Evolutionary conservation across 2,329 filamentous ascomycete genomes (phyloP).

Genomic region (Paramyrothecium sp.): DNA sequence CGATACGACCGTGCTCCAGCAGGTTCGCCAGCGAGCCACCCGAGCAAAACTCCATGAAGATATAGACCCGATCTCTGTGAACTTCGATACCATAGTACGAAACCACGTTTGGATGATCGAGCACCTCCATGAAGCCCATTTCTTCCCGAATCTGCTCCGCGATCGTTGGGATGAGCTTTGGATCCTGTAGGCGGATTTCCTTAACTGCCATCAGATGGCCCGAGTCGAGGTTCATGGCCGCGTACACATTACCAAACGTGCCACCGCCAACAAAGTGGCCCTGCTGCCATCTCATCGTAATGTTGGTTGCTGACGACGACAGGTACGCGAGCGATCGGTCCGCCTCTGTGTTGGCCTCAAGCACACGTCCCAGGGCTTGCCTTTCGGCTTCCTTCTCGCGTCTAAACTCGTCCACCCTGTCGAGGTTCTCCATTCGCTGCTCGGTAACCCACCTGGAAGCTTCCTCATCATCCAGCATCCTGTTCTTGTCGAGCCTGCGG

Average conservation of each 20-base stretch:
- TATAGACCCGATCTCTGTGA: constrained; percentile 98
- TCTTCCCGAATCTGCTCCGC: constrained; percentile 94
- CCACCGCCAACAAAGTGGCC: constrained; percentile 97
- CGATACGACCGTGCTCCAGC: constrained; percentile 92
- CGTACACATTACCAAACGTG: constrained; percentile 96
- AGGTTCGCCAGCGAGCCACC: constrained; percentile 88
- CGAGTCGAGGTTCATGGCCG: constrained; percentile 94
- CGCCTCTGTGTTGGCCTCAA: constrained; percentile 94
- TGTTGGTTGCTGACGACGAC: constrained; percentile 90
- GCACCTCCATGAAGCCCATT: constrained; percentile 91
- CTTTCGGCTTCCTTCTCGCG: constrained; percentile 80
- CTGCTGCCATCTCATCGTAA: constrained; percentile 96
- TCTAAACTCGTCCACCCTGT: constrained; percentile 73
- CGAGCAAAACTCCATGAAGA: constrained; percentile 99
- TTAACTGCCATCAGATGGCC: constrained; percentile 98
- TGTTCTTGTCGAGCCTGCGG: constrained; percentile 74
- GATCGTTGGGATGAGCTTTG: constrained; percentile 91
- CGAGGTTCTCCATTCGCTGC: constrained; percentile 71
- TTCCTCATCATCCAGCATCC: constrained; percentile 77
- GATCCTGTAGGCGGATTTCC: constrained; percentile 95
- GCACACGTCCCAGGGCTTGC: constrained; percentile 82
- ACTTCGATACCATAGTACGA: constrained; percentile 98
- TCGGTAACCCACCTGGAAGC: constrained; percentile 72
- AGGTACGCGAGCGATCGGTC: constrained; percentile 92
- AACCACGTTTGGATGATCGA: constrained; percentile 97